phyloP scores from a whole-genome alignment of 1,284 basidiomycete genomes.

The Athelia sp. region DNA sequence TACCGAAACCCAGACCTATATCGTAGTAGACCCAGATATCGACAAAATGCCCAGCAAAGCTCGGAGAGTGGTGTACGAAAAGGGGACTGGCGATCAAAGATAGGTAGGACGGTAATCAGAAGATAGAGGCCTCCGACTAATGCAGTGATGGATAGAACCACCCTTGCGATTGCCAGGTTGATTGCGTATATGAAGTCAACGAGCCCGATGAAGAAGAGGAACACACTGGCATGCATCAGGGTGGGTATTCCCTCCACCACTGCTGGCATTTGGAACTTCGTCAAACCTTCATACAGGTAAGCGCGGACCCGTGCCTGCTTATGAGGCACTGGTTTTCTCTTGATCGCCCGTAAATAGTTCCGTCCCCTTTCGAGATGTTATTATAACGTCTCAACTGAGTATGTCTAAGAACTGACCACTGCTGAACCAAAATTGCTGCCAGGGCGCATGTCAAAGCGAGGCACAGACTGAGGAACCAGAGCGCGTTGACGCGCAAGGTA shows the following conservation, averaged over 20 bases:
- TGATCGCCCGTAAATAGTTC: neutral
- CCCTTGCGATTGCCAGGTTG: conserved; percentile 23
- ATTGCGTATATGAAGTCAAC: conserved; percentile 29
- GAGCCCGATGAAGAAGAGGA: conserved; percentile 37
- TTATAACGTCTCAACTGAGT: too few relatives aligned
- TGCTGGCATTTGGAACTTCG: conserved; percentile 28
- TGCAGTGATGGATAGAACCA: conserved; percentile 25
- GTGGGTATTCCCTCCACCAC: conserved; percentile 33
- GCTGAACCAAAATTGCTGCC: conserved; percentile 17
- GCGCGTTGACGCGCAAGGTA: conserved; percentile 6
- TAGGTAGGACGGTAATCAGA: conserved; percentile 26
- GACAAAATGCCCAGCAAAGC: too few relatives aligned
- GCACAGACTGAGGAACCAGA: conserved; percentile 11
- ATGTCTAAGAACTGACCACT: conserved; percentile 9
- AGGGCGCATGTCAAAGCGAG: conserved; percentile 18
- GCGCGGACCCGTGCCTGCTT: conserved; percentile 29
- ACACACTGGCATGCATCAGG: conserved; percentile 33
- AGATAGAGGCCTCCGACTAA: conserved; percentile 24
- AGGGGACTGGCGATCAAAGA: conserved; percentile 5
- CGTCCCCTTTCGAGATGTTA: neutral
- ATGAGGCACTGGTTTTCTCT: neutral
- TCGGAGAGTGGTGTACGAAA: too few relatives aligned
- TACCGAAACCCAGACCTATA: too few relatives aligned
- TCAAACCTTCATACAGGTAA: conserved; percentile 29
- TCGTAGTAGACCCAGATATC: too few relatives aligned